Evolutionary conservation across 2,329 filamentous ascomycete genomes (phyloP), one percentile per base, ranked within the genome.

Genomic region (Coniochaeta prunicola): DNA sequence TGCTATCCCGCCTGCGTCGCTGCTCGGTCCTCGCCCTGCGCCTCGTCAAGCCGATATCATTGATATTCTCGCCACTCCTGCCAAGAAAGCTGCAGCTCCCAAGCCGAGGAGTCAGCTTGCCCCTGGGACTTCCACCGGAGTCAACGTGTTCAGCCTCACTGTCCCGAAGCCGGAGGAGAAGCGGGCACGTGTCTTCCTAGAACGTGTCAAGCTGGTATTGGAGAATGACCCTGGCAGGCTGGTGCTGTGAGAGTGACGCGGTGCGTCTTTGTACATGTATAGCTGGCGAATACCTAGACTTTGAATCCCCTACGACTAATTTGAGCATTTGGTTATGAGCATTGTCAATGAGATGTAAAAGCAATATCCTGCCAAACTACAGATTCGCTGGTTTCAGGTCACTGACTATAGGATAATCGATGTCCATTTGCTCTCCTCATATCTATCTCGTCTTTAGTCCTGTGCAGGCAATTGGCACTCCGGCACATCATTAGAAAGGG

Each of bases 101-200:
- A 70, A 64, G 63, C 70, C 67, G 62, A 59, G 68, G 60, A 69
- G 57, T 56, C 64, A 59, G 57, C 66, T 77, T 24, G 69, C 75
- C 26, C 76, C 80, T 3, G 77, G 79, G 5, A 67, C 83, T 13
- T 79, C 80, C 7, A 76, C 77, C 3, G 83, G 86, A 15, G 76
- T 84, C 58, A 96, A 96, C 70, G 77, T 92, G 0, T 96, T 97
- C 71, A 93, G 86, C 67, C 77, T 99, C 57, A 87, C 80, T 30
- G 92, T 96, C 21, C 86, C 88, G 40, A 85, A 83, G 74, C 84
- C 83, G 9, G 94, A 99, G 72, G 89, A 92, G 81, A 84, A 87
- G 77, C 82, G 92, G 67, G 94, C 91, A 15, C 81, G 84, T 68
- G 80, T 87, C 12, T 99, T 97, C 76, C 74, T 99, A 63, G 88